A percentile compares a stretch with the other conserved stretches of the same genome.
Conservation (phyloP, 305 asterid species). For the Fraxinus sp. region DNA sequence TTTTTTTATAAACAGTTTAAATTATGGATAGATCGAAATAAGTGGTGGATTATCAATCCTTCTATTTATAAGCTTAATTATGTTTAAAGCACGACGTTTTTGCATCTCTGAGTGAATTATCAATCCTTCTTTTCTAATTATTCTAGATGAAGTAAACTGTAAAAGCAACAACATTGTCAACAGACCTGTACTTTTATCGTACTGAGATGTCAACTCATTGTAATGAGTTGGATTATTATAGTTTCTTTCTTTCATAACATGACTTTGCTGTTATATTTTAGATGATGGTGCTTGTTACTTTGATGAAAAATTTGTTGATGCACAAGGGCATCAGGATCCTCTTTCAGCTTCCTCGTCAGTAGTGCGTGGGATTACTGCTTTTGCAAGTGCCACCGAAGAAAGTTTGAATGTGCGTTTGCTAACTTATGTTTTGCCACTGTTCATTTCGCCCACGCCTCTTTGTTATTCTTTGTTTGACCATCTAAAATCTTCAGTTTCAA, state of each 20-base stretch:
- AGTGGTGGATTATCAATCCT: not conserved
- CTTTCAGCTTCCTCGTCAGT: slow-evolving; percentile 81
- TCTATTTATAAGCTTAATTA: not conserved
- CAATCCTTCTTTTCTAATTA: slow-evolving; percentile 7
- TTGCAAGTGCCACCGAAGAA: slow-evolving; percentile 61
- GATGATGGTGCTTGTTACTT: slow-evolving; percentile 91
- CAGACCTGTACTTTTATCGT: not conserved
- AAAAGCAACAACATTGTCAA: slow-evolving; percentile 9
- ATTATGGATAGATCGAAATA: not conserved
- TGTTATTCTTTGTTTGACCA: slow-evolving; percentile 7
- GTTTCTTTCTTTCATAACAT: slow-evolving; percentile 10
- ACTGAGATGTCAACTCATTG: slow-evolving; percentile 1
- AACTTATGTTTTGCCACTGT: not conserved
- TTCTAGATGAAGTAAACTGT: slow-evolving; percentile 7
- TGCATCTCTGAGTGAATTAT: not conserved
- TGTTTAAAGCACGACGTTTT: not conserved
- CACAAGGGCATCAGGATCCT: slow-evolving; percentile 70
- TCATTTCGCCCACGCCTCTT: not conserved
- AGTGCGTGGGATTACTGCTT: slow-evolving; percentile 76
- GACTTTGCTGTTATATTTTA: slow-evolving; percentile 28
- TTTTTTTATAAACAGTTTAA: not conserved
- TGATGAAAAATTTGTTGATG: slow-evolving; percentile 43
- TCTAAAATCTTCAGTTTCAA: slow-evolving; percentile 23
- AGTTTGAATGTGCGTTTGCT: slow-evolving; percentile 52
- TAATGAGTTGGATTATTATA: slow-evolving; percentile 19